Evolutionary conservation across 257 asterid genomes (phyloP).

Genomic region (Rehmannia glutinosa): DNA sequence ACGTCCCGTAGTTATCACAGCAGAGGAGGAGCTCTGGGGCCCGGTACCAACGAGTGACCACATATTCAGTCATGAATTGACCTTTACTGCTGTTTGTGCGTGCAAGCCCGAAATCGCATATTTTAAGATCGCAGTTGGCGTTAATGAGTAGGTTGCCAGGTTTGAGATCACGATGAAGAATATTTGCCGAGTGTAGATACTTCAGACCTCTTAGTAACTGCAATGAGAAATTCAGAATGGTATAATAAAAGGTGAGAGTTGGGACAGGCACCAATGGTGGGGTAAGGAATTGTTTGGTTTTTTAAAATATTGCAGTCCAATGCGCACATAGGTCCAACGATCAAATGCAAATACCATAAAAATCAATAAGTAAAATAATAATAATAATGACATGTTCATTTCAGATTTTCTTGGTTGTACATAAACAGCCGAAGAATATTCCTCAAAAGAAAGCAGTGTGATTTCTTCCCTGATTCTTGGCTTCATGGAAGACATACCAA

Average conservation of each 20-base stretch:
- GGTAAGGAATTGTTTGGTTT: too few species aligned
- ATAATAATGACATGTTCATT: conserved; percentile 1
- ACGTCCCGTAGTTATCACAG: conserved; percentile 52
- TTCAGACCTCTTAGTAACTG: conserved; percentile 59
- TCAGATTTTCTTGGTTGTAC: neutral
- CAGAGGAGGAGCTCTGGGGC: conserved; percentile 66
- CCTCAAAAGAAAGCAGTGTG: neutral
- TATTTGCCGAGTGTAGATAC: conserved; percentile 59
- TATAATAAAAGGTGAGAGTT: too few species aligned
- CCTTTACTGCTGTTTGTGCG: conserved; percentile 52
- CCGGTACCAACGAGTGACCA: conserved; percentile 60
- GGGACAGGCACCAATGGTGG: too few species aligned
- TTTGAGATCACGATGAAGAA: conserved; percentile 59
- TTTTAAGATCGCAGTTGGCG: conserved; percentile 56
- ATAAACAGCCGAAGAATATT: neutral
- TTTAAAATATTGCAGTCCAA: neutral
- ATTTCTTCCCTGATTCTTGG: conserved; percentile 11
- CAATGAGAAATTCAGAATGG: neutral
- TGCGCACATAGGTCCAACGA: neutral
- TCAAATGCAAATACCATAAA: neutral
- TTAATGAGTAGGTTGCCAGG: conserved; percentile 64
- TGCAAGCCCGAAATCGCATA: conserved; percentile 60
- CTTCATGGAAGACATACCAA: neutral
- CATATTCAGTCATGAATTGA: conserved; percentile 66
- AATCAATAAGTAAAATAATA: neutral